Evolutionary conservation across 2,329 filamentous ascomycete genomes (phyloP), one percentile per base, ranked within the genome.

Genomic region (Sclerotinia glacialis): DNA sequence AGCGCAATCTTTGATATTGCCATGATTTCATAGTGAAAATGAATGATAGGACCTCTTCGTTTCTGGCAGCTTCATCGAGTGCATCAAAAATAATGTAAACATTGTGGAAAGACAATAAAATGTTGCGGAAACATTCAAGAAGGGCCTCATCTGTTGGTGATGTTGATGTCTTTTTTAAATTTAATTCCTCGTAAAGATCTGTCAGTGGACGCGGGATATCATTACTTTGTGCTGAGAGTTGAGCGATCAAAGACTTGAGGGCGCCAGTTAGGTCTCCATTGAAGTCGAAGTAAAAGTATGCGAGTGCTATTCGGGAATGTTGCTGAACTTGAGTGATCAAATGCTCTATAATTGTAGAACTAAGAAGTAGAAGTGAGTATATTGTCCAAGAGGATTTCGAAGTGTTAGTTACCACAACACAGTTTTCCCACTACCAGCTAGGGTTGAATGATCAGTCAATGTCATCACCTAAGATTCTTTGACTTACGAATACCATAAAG

Each of bases 281-380:
- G 68, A 79, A 80, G 3, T 77, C 75, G 60, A 80, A 80, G 71
- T 77, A 80, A 69, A 80, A 80, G 67, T 77, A 79, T 1, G 73
- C 76, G 16, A 79, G 59, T 0, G 73, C 77, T 14, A 74, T 71
- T 8, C 63, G 54, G 9, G 70, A 68, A 14, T 69, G 67, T 26
- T 68, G 69, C 1, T 73, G 56, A 50, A 55, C 59, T 40, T 69
- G 67, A 11, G 46, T 40, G n/a, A 68, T 54, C 12, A 73, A 40
- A 52, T 76, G 66, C 50, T 78, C 76, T 53, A 80, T 77, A 11
- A 75, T 71, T 1, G 77, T 79, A 18, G 71, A 72, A 65, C 71
- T 71, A 28, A 23, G 14, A 18, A 18, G 21, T 28, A 26, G 4
- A 40, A 47, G 37, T 58, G n/a, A 31, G 42, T 31, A 50, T 16